Evolutionary conservation across 1,284 basidiomycete species (phyloP), one percentile per base, ranked within the genome.

Genomic region (Cystobasidiaceae sp.): DNA sequence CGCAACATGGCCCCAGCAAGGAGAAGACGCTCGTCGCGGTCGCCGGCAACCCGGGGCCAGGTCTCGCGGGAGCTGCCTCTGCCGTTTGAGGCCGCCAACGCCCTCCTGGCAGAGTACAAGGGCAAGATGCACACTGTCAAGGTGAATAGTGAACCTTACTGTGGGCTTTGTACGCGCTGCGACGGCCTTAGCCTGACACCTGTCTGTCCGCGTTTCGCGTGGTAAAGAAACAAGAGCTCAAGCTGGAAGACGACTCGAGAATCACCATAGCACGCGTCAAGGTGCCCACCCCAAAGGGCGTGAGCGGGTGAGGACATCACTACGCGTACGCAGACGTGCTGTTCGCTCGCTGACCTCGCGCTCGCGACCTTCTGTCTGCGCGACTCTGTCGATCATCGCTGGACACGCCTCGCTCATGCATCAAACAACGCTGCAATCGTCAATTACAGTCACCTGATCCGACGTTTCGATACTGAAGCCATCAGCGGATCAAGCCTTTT

Each of bases 401-500:
- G n/a, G n/a, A n/a, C n/a, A n/a, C n/a, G n/a, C n/a, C n/a, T n/a
- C n/a, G n/a, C n/a, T n/a, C n/a, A n/a, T n/a, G n/a, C n/a, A n/a
- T n/a, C n/a, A n/a, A n/a, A n/a, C n/a, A n/a, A n/a, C n/a, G n/a
- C n/a, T n/a, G n/a, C n/a, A n/a, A n/a, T n/a, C n/a, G n/a, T n/a
- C n/a, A n/a, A n/a, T 45, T 17, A 15, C 55, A 70, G 67, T 2
- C 73, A 73, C 77, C 89, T 97, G 75, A 86, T 97, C 62, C 86
- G 92, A 69, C 86, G 94, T 67, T 96, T 92, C 75, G 94, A 99
- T 79, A 97, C 94, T 5, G 86, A 91, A 70, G 93, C 93, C 25
- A 84, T 99, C 77, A 92, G 89, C 67, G 86, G 94, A 19, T 96
- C 93, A 4, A 96, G 94, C 68, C 96, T 99, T 90, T 97, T 92